Evolutionary conservation across 768 basidiomycete genomes (phyloP), one percentile per base, ranked within the genome.

Genomic region (Boletus pseudopeckii): DNA sequence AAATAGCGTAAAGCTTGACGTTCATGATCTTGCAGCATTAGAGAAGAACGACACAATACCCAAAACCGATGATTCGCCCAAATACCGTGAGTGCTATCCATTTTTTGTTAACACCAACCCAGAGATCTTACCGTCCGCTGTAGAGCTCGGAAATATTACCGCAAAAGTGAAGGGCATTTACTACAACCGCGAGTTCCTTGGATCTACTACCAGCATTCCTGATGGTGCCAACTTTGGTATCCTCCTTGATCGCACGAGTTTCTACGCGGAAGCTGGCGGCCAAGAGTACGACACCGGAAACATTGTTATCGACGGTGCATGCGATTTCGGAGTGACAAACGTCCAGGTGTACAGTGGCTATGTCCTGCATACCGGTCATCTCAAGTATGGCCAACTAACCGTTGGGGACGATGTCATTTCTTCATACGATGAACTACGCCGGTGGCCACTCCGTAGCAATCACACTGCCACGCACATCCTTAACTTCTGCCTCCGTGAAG

Each of bases 401-500:
- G 78, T 95, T 15, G 90, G 86, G 28, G 85, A 92, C 61, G 79
- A 85, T 59, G 90, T 99, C 26, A 81, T 94, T 26, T 84, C 90
- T 5, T 89, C 90, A 1, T 98, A 98, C 65, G 94, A 98, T 60
- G 95, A 98, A 78, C 90, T 92, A 50, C 91, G 97, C 36, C 83
- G 97, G 46, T 94, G 92, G 90, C 95, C 96, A 0, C 75, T 99
- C 46, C 86, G 95, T 49, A 98, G 93, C 73, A 99, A 99, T 66
- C 97, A 99, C 74, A 98, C 97, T 26, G 97, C 88, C 20, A 99
- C 97, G 0, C 97, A 99, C 69, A 97, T 99, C 62, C 88, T 99
- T 62, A 99, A 99, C 76, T 99, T 80, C 65, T 83, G 77, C 49
- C 82, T 99, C 4, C 89, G 97, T 34, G 97, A 98, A 66, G 83